These are phyloP conservation scores for Pulveroboletus sp. DNA, from an alignment of 768 basidiomycete species.

Conservation along the genomic window DNA sequence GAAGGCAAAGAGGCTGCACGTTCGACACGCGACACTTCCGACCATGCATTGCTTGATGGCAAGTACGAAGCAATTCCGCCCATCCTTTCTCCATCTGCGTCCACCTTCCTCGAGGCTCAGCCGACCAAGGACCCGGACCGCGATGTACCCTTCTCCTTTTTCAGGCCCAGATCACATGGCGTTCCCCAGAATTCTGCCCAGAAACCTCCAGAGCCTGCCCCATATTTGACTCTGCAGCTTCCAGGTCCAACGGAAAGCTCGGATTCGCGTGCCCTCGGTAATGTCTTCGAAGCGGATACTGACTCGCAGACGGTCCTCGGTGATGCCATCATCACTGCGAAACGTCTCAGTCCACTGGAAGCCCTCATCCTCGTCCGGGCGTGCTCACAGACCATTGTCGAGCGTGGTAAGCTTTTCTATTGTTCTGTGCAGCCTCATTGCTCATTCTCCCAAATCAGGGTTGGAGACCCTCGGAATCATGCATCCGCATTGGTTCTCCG, in stretches of 20 bases:
- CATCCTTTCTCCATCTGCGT: conserved; percentile 31
- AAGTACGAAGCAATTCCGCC: conserved; percentile 71
- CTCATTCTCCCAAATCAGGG: conserved; percentile 38
- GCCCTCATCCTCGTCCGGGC: conserved; percentile 59
- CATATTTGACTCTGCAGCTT: conserved; percentile 61
- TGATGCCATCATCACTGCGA: conserved; percentile 53
- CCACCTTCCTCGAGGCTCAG: conserved; percentile 14
- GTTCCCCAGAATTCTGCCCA: conserved; percentile 32
- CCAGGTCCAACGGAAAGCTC: conserved; percentile 47
- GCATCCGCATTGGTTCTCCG: conserved; percentile 81
- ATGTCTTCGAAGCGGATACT: conserved; percentile 57
- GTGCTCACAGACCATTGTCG: conserved; percentile 62
- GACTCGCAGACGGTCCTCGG: conserved; percentile 43
- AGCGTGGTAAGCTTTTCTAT: conserved; percentile 47
- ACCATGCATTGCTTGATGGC: conserved; percentile 57
- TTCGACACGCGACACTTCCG: conserved; percentile 33
- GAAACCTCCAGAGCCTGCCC: conserved; percentile 34
- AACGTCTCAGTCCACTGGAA: conserved; percentile 57
- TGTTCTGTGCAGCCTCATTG: conserved; percentile 1
- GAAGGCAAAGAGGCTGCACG: conserved; percentile 42
- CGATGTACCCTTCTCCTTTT: conserved; percentile 45
- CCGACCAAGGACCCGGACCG: conserved; percentile 37
- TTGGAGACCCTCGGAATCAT: conserved; percentile 78
- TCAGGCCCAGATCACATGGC: conserved; percentile 44
- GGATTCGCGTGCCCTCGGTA: conserved; percentile 45